Conservation (phyloP, 2,329 filamentous ascomycete genomes). For the Pezicula carpinea region DNA sequence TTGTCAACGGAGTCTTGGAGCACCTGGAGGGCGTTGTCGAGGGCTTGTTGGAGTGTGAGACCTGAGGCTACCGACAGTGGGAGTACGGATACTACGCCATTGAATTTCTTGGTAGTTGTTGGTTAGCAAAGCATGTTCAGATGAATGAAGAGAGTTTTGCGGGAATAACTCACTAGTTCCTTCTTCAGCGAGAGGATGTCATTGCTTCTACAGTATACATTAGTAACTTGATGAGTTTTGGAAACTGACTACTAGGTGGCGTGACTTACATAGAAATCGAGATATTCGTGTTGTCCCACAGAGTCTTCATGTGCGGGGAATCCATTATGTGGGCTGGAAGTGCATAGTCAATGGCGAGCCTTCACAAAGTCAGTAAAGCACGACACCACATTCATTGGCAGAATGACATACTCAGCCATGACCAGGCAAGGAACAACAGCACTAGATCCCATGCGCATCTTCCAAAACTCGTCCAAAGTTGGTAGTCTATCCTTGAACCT, state of each 20-base stretch:
- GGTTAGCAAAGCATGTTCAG: too few relatives aligned
- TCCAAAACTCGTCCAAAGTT: constrained; percentile 19
- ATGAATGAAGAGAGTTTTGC: too few relatives aligned
- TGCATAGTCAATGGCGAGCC: constrained; percentile 1
- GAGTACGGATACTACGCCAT: too few relatives aligned
- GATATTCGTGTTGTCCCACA: constrained; percentile 21
- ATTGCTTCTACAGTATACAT: constrained; percentile 8
- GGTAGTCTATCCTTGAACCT: constrained; percentile 13
- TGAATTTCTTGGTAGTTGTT: too few relatives aligned
- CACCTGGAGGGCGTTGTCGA: too few relatives aligned
- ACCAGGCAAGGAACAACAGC: constrained; percentile 16
- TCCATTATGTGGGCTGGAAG: constrained; percentile 12
- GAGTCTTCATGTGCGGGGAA: constrained; percentile 7
- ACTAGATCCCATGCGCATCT: constrained; percentile 20
- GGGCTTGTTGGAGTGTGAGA: too few relatives aligned
- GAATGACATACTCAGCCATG: constrained; percentile 16
- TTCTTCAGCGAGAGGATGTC: constrained; percentile 21
- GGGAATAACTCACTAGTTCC: constrained; percentile 14
- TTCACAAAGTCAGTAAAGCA: too few relatives aligned
- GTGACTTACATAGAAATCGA: constrained; percentile 19
- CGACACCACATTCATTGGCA: neutral
- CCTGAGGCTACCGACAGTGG: too few relatives aligned
- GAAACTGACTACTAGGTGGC: too few relatives aligned
- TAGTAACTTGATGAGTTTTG: neutral
- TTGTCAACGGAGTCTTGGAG: too few relatives aligned